phyloP scores from a whole-genome alignment of 2,329 filamentous ascomycete species.

The Colletotrichum melonis region DNA sequence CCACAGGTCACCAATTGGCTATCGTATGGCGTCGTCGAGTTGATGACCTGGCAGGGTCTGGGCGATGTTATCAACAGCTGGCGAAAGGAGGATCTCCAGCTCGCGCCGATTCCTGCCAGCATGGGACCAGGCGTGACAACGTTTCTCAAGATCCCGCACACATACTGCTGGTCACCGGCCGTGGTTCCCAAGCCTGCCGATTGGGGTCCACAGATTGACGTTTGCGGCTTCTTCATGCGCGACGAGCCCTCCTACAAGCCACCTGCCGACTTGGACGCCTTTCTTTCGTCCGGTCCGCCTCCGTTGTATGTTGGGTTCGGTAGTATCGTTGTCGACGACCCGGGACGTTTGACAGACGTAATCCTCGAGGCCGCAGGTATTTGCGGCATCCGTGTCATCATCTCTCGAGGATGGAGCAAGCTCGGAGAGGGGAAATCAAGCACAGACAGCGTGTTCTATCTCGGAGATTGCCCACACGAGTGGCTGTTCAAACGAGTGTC shows the following conservation, averaged over 20 bases:
- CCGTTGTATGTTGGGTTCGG: conserved; percentile 60
- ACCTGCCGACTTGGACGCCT: conserved; percentile 60
- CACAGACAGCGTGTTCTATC: conserved; percentile 52
- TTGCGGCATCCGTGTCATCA: conserved; percentile 59
- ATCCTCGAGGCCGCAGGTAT: conserved; percentile 53
- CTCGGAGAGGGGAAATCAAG: conserved; percentile 28
- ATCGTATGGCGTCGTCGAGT: conserved; percentile 77
- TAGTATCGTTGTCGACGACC: conserved; percentile 60
- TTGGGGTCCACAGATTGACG: conserved; percentile 68
- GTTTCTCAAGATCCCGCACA: conserved; percentile 76
- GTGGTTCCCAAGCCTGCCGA: conserved; percentile 74
- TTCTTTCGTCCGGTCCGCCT: conserved; percentile 52
- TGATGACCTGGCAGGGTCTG: conserved; percentile 79
- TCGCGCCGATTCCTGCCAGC: conserved; percentile 76
- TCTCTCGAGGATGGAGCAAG: conserved; percentile 51
- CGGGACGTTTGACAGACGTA: conserved; percentile 49
- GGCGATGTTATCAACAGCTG: conserved; percentile 60
- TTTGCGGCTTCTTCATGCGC: conserved; percentile 75
- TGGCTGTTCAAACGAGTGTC: conserved; percentile 69
- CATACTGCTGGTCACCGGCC: conserved; percentile 81
- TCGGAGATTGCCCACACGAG: conserved; percentile 66
- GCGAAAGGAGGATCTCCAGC: conserved; percentile 72
- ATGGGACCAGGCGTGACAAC: conserved; percentile 78
- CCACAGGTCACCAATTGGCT: conserved; percentile 75
- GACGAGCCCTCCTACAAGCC: conserved; percentile 67